Base-by-base conservation (phyloP, 768 basidiomycete genomes). In the Leccinum broughii region DNA sequence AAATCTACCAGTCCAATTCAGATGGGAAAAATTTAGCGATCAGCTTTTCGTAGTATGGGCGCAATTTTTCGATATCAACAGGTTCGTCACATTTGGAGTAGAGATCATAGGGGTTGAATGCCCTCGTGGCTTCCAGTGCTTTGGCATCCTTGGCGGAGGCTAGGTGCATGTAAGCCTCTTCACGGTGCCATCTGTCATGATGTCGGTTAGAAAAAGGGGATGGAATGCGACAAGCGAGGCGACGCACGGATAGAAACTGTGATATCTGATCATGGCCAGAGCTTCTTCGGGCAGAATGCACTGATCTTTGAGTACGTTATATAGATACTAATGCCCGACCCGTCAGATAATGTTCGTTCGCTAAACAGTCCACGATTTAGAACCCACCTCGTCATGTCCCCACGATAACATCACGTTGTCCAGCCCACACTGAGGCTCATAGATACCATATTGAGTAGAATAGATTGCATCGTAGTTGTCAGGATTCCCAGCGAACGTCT, bases 31-130 rank as follows among this genome's bases (percentile, higher is more conserved):
- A 97, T 70, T 92, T 93, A 39, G 81, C 79, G 66, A 97, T 95
- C 32, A 97, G 78, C 1, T 76, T 75, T 69, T 90, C 81, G 70
- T 97, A 97, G 76, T 97, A 96, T 14, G 92, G 90, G 62, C 85
- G 81, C 24, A 96, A 79, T 67, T 81, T 78, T 49, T 80, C 84
- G 14, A 81, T 79, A 54, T 85, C 74, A 56, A 87, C 83, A 5
- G 85, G 83, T 48, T 83, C 82, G 67, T 95, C 91, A 68, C 82
- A 85, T 77, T 96, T 96, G 80, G 88, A 90, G 79, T 97, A 97
- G 7, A 97, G 83, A 70, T 95, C 94, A 75, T 95, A 96, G 0
- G 94, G 93, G 75, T 95, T 96, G 83, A 96, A 96, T 0, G 88
- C 88, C 50, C 83, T 82, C 30, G 93, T 92, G 15, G 92, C 93